Base-by-base conservation (phyloP, 768 basidiomycete genomes). In the Mycena venus region DNA sequence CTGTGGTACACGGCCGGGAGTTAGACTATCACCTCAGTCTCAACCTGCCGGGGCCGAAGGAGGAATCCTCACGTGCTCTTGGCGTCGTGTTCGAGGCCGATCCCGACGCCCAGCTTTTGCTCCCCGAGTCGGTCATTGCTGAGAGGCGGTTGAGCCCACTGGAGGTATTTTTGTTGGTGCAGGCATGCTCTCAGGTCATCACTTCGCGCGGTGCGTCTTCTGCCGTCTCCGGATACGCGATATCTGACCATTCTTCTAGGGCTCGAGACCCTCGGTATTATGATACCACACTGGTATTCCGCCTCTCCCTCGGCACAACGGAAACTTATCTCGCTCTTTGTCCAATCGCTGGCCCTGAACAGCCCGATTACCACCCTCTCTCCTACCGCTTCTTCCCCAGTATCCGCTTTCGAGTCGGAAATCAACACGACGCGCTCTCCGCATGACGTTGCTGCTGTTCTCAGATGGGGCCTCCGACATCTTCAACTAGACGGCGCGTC, bases 261-360 rank as follows among this genome's bases (percentile, higher is more conserved):
- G n/a, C 86, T 95, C 62, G 94, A 95, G 80, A 91, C 92, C 4
- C 91, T 94, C 56, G 95, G 95, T 23, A 87, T 96, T 56, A 96
- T 96, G 93, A 93, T 93, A 78, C 94, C 95, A 7, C 93, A 95
- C 80, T 96, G 93, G 94, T 87, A 93, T 80, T 92, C 94, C 47
- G 88, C 94, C 11, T 94, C 93, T 8, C 90, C 90, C 10, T 89
- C 90, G 12, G 83, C 88, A n/a, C 95, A 96, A 81, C 91, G 85
- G 68, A 85, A 80, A 71, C 90, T 96, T 36, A 90, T 95, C 68
- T 93, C 93, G 21, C 88, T 91, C 70, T 95, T 92, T 84, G 86
- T 96, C 73, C 89, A 88, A 75, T 93, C 93, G 1, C 86, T 93
- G 82, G 84, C 86, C 75, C 79, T 87, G 55, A 86, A 87, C 70